Percentiles rank a stretch among this genome's conserved stretches.
Conservation (phyloP, 2,329 filamentous ascomycete genomes). For the Alternaria sp. region DNA sequence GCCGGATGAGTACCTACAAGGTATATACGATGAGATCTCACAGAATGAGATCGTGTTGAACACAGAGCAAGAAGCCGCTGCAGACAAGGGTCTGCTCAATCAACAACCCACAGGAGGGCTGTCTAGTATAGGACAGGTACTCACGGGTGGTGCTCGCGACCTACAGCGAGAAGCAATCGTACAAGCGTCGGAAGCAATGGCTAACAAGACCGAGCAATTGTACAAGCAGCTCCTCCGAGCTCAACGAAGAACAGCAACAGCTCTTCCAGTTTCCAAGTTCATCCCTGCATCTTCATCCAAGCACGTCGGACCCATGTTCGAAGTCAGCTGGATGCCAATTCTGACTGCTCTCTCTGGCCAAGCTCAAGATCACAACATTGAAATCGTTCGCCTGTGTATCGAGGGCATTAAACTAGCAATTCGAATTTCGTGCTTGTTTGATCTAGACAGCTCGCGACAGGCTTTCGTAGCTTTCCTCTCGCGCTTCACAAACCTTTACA, state of each 20-base stretch:
- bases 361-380: slow-evolving; percentile 92
- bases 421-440: slow-evolving; percentile 90
- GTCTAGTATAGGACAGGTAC: slow-evolving; percentile 82
- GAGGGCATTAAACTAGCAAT: slow-evolving; percentile 96
- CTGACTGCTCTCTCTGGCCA: slow-evolving; percentile 92
- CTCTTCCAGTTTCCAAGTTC: slow-evolving; percentile 72
- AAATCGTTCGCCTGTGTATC: slow-evolving; percentile 89
- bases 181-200: slow-evolving; percentile 95
- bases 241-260: slow-evolving; percentile 79
- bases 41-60: slow-evolving; percentile 92
- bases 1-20: slow-evolving; percentile 86
- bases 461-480: slow-evolving; percentile 93
- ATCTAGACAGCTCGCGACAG: slow-evolving; percentile 88
- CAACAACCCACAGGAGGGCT: slow-evolving; percentile 69
- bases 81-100: slow-evolving; percentile 70
- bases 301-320: slow-evolving; percentile 97
- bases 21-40: slow-evolving; percentile 91
- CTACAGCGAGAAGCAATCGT: slow-evolving; percentile 90
- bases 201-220: slow-evolving; percentile 77
- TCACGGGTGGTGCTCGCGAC: slow-evolving; percentile 91
- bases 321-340: slow-evolving; percentile 99
- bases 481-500: slow-evolving; percentile 94
- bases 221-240: slow-evolving; percentile 93
- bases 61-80: slow-evolving; percentile 88
- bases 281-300: slow-evolving; percentile 93